phyloP scores from a whole-genome alignment of 2,329 filamentous ascomycete genomes.

The Talaromyces sp. region DNA sequence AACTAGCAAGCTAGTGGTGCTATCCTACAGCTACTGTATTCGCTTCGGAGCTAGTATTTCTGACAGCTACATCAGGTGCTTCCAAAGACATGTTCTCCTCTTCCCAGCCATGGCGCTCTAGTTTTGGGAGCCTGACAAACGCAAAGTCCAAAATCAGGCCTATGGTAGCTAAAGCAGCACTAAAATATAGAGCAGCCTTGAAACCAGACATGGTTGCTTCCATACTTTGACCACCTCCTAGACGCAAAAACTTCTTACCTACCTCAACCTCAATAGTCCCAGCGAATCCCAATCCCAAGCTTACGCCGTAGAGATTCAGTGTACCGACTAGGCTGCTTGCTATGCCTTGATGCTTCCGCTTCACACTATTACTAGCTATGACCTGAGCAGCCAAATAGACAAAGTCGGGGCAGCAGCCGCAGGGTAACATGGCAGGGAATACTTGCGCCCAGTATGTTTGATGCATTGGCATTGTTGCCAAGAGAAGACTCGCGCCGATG shows the following conservation, averaged over 20 bases:
- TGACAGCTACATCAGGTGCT: no score
- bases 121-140: constrained; percentile 28
- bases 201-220: constrained; percentile 17
- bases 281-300: constrained; percentile 41
- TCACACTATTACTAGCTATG: constrained; percentile 49
- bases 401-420: constrained; percentile 44
- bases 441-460: constrained; percentile 41
- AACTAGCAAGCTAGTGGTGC: no score
- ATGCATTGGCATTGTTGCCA: constrained; percentile 42
- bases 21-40: no score
- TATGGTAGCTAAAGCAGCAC: constrained; percentile 22
- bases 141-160: constrained; percentile 24
- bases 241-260: constrained; percentile 10
- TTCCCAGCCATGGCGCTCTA: constrained; percentile 27
- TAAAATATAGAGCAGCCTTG: constrained; percentile 26
- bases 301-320: constrained; percentile 39
- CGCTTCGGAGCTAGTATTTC: no score
- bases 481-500: constrained; percentile 25
- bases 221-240: constrained; percentile 11
- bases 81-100: constrained; percentile 5
- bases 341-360: constrained; percentile 45
- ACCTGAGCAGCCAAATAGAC: constrained; percentile 49
- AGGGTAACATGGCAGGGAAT: constrained; percentile 35
- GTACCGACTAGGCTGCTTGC: constrained; percentile 47
- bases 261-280: constrained; percentile 33